Conservation (phyloP, 805 yeast genomes). For the Yarrowia alimentaria region DNA sequence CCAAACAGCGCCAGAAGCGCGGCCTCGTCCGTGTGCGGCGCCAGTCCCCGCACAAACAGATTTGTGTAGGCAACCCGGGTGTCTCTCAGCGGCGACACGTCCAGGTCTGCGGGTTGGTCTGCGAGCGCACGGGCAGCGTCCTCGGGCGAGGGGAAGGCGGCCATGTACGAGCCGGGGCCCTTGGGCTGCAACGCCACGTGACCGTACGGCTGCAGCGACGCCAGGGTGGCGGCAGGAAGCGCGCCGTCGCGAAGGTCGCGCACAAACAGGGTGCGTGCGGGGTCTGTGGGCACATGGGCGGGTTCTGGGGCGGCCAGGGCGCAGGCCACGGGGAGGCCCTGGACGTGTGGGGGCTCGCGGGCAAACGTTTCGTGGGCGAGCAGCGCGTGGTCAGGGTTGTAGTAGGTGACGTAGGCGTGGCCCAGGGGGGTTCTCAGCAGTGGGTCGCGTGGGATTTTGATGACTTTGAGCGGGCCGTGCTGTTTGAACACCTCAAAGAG, state of each 20-base stretch:
- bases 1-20: neutral
- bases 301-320: neutral
- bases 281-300: neutral
- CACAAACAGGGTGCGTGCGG: constrained; percentile 19
- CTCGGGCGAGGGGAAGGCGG: constrained; percentile 13
- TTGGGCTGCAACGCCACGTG: constrained; percentile 8
- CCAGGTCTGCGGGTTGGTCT: neutral
- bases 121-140: constrained; percentile 12
- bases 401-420: constrained; percentile 84
- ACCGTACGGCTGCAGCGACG: constrained; percentile 3
- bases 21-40: constrained; percentile 7
- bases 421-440: constrained; percentile 84
- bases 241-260: constrained; percentile 7
- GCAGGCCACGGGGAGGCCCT: constrained; percentile 1
- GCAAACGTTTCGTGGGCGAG: neutral
- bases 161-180: constrained; percentile 22
- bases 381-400: constrained; percentile 51
- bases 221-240: neutral
- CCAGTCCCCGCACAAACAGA: constrained; percentile 22
- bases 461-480: constrained; percentile 80
- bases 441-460: constrained; percentile 90
- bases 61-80: constrained; percentile 7
- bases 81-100: constrained; percentile 17
- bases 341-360: neutral
- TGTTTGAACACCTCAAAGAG: constrained; percentile 63